phyloP scores from a whole-genome alignment of 2,329 filamentous ascomycete genomes.

The Coniochaeta sp. region DNA sequence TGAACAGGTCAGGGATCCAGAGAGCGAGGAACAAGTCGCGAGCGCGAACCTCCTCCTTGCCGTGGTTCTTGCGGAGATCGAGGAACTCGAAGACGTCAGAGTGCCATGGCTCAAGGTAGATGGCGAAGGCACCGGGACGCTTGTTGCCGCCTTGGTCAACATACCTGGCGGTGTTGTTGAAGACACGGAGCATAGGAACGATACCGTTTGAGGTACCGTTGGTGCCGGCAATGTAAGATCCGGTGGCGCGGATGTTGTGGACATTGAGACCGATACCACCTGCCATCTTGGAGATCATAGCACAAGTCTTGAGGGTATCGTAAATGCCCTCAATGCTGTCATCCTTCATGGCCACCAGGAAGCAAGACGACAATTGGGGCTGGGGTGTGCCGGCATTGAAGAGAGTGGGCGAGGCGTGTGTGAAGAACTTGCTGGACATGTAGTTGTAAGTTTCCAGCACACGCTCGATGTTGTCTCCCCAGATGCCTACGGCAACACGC shows the following conservation, averaged over 20 bases:
- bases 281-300: constrained; percentile 99
- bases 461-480: constrained; percentile 89
- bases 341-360: constrained; percentile 98
- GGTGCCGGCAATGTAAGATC: constrained; percentile 95
- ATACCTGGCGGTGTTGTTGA: constrained; percentile 98
- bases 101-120: constrained; percentile 99
- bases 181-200: constrained; percentile 95
- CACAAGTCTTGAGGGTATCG: constrained; percentile 97
- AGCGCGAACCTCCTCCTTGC: constrained; percentile 95
- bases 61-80: constrained; percentile 97
- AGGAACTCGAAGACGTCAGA: constrained; percentile 96
- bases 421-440: constrained; percentile 99
- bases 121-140: constrained; percentile 94
- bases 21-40: constrained; percentile 96
- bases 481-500: constrained; percentile 96
- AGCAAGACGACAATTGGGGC: constrained; percentile 93
- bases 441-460: constrained; percentile 97
- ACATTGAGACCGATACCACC: constrained; percentile 96
- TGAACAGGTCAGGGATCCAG: constrained; percentile 98
- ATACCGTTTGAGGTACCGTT: constrained; percentile 98
- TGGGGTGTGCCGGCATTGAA: constrained; percentile 97
- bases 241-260: constrained; percentile 93
- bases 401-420: constrained; percentile 92
- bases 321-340: constrained; percentile 99
- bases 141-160: constrained; percentile 99